These are phyloP conservation scores for Saturnispora besseyi DNA, from an alignment of 805 yeast genomes.

Conservation along the genomic window DNA sequence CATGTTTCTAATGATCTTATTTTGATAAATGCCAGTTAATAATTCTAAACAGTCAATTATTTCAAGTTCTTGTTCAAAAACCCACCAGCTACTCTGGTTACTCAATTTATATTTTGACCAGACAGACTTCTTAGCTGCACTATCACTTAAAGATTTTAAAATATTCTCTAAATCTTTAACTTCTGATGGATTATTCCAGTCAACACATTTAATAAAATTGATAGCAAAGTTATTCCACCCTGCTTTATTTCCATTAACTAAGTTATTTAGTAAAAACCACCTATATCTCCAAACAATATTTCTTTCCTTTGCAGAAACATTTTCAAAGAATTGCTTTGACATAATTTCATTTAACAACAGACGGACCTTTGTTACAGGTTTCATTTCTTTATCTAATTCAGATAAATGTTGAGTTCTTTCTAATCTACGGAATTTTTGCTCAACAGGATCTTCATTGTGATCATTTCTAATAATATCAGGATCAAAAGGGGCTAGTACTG, in stretches of 20 bases:
- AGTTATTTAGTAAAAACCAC: conserved; percentile 61
- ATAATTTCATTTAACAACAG: conserved; percentile 64
- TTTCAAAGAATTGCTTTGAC: conserved; percentile 74
- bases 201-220: conserved; percentile 77
- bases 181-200: conserved; percentile 82
- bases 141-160: conserved; percentile 22
- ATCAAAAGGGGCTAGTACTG: conserved; percentile 40
- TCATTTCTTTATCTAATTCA: conserved; percentile 71
- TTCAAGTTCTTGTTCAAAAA: conserved; percentile 27
- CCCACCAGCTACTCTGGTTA: conserved; percentile 14
- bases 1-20: conserved; percentile 66
- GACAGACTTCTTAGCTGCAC: conserved; percentile 3
- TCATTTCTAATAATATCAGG: conserved; percentile 48
- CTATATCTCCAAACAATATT: conserved; percentile 87
- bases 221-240: conserved; percentile 31
- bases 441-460: conserved; percentile 67
- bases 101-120: not conserved
- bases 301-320: conserved; percentile 72
- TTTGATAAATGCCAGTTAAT: conserved; percentile 67
- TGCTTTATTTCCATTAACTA: conserved; percentile 25
- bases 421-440: conserved; percentile 72
- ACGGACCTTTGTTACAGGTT: conserved; percentile 78
- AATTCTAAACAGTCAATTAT: conserved; percentile 52
- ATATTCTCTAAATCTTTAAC: conserved; percentile 57
- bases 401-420: conserved; percentile 77